These are phyloP conservation scores for Blastobotrys indianensis DNA, from an alignment of 1,139 yeast species.

Conservation along the genomic window DNA sequence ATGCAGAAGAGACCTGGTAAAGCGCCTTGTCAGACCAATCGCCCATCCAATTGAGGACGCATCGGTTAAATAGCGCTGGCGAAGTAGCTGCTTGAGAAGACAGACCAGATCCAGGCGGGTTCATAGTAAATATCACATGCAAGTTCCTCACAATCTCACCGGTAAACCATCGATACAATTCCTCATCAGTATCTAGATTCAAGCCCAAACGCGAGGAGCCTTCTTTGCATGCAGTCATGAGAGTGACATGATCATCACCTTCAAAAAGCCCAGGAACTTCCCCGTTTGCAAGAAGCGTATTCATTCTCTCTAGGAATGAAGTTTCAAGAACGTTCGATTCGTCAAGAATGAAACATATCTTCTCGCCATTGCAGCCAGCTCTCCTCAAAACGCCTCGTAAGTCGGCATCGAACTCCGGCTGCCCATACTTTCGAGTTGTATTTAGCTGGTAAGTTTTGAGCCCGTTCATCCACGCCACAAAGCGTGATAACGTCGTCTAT, in stretches of 20 bases:
- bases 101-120: constrained; percentile 44
- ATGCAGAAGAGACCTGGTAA: constrained; percentile 44
- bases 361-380: constrained; percentile 53
- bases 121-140: constrained; percentile 78
- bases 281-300: constrained; percentile 83
- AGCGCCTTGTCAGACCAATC: constrained; percentile 60
- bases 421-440: constrained; percentile 49
- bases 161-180: constrained; percentile 70
- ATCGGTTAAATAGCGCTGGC: constrained; percentile 87
- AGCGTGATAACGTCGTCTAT: constrained; percentile 58
- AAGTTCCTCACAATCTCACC: constrained; percentile 61
- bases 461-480: constrained; percentile 93
- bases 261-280: constrained; percentile 88
- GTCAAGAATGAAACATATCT: constrained; percentile 68
- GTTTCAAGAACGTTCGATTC: constrained; percentile 75
- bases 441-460: constrained; percentile 53
- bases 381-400: constrained; percentile 49
- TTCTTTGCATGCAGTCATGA: constrained; percentile 55
- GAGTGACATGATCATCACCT: constrained; percentile 56
- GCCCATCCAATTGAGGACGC: constrained; percentile 89
- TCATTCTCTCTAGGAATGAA: constrained; percentile 85
- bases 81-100: constrained; percentile 55
- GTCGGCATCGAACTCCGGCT: constrained; percentile 62
- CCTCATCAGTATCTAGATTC: constrained; percentile 63
- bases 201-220: constrained; percentile 58